These are phyloP conservation scores for Lentithecium fluviatile DNA, from an alignment of 495 filamentous ascomycete species.

Conservation along the genomic window DNA sequence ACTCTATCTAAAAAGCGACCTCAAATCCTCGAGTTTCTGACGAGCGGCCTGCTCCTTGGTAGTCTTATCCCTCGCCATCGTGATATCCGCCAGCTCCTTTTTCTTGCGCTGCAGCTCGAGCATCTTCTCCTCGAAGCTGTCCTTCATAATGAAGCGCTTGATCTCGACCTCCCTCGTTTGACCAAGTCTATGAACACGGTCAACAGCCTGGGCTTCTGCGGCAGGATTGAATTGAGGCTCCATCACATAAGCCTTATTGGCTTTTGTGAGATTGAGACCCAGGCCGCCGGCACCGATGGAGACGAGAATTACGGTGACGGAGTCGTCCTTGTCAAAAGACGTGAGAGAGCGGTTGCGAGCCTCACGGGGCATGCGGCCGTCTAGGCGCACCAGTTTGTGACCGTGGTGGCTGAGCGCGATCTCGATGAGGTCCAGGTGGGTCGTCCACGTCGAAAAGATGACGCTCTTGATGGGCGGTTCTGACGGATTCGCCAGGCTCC, in stretches of 20 bases:
- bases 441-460: conserved; percentile 91
- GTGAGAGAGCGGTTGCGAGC: conserved; percentile 71
- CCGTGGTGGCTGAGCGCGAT: conserved; percentile 68
- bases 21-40: conserved; percentile 74
- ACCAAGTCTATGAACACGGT: conserved; percentile 89
- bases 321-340: conserved; percentile 68
- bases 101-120: conserved; percentile 86
- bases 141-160: conserved; percentile 80
- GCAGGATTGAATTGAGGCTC: conserved; percentile 97
- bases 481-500: conserved; percentile 57
- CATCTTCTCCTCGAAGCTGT: conserved; percentile 94
- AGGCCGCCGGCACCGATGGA: conserved; percentile 91
- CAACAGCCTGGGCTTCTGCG: conserved; percentile 88
- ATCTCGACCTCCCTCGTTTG: conserved; percentile 82
- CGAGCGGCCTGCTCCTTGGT: conserved; percentile 73
- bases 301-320: conserved; percentile 76
- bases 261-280: conserved; percentile 85
- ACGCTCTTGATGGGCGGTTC: conserved; percentile 80
- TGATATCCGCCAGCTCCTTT: conserved; percentile 79
- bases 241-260: conserved; percentile 89
- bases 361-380: conserved; percentile 77
- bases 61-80: conserved; percentile 69
- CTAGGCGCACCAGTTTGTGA: conserved; percentile 74
- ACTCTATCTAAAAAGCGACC: conserved; percentile 71
- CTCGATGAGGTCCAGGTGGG: conserved; percentile 89